These are phyloP conservation scores for Sindora glabra DNA, from an alignment of 306 rosid species.

Conservation along the genomic window DNA sequence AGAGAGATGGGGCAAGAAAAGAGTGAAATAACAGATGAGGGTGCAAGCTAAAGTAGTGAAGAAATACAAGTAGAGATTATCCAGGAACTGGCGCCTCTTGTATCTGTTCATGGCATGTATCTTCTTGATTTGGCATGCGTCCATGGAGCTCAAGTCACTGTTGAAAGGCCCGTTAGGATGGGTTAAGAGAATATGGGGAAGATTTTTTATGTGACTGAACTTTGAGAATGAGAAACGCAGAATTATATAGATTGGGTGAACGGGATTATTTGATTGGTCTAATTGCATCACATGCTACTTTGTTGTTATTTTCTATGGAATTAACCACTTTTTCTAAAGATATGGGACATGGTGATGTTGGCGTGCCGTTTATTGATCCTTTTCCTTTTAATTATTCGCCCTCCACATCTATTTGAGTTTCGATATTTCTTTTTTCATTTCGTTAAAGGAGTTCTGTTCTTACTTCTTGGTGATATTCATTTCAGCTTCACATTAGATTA, in stretches of 20 bases:
- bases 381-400: neutral
- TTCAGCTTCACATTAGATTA: neutral
- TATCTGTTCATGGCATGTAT: constrained; percentile 32
- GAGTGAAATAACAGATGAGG: constrained; percentile 28
- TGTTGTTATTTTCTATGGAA: constrained; percentile 18
- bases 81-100: constrained; percentile 17
- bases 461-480: neutral
- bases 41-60: constrained; percentile 18
- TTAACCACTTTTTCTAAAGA: constrained; percentile 29
- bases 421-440: neutral
- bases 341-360: constrained; percentile 25
- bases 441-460: neutral
- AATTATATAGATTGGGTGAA: constrained; percentile 23
- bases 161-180: neutral
- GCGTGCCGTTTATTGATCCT: neutral
- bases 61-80: constrained; percentile 26
- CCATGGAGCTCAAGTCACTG: constrained; percentile 20
- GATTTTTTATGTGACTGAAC: constrained; percentile 9
- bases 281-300: constrained; percentile 24
- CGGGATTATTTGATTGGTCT: constrained; percentile 15
- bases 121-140: constrained; percentile 33
- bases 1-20: constrained; percentile 25
- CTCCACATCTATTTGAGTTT: neutral
- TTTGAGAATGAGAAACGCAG: constrained; percentile 5
- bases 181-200: neutral